Percentiles rank a stretch among this genome's conserved stretches.
These are phyloP conservation scores for Rhizoctonia solani DNA, from an alignment of 1,284 basidiomycete genomes.

Conservation along the genomic window DNA sequence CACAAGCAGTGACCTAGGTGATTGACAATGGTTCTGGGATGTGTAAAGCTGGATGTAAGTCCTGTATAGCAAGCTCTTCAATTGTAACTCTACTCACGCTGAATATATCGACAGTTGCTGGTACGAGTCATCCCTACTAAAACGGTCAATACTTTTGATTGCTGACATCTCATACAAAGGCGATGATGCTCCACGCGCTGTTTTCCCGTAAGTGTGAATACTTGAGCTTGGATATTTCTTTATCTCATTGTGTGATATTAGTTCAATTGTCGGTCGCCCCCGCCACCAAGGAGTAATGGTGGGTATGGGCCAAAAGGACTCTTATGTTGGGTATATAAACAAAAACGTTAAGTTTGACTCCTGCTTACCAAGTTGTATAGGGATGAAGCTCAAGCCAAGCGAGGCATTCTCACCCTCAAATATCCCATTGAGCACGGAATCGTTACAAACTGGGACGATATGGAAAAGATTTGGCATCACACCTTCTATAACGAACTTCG, in stretches of 20 bases:
- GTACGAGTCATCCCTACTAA: slow-evolving; percentile 33
- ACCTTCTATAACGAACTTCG: slow-evolving; percentile 55
- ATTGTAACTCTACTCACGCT: slow-evolving; percentile 40
- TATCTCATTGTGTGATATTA: slow-evolving; percentile 42
- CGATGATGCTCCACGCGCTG: slow-evolving; percentile 71
- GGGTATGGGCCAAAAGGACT: slow-evolving; percentile 86
- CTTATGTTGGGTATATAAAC: slow-evolving; percentile 88
- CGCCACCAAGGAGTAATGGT: slow-evolving; percentile 94
- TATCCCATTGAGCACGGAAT: slow-evolving; percentile 56
- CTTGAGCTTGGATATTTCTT: not conserved
- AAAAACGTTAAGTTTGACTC: no score
- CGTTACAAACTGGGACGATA: slow-evolving; percentile 67
- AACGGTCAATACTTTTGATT: not conserved
- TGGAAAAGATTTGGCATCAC: slow-evolving; percentile 63
- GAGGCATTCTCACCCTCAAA: slow-evolving; percentile 67
- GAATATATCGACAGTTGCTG: slow-evolving; percentile 38
- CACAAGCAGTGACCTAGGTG: slow-evolving; percentile 51
- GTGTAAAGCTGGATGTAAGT: slow-evolving; percentile 90
- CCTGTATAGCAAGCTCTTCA: slow-evolving; percentile 35
- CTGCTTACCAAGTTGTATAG: slow-evolving; percentile 38
- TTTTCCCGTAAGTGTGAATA: slow-evolving; percentile 62
- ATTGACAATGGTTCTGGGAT: slow-evolving; percentile 89
- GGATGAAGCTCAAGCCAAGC: slow-evolving; percentile 66
- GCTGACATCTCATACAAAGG: slow-evolving; percentile 49
- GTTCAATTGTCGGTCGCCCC: slow-evolving; percentile 89